These are phyloP conservation scores for Coccomyxa sp. DNA, from an alignment of 139 green algal species.

Conservation along the genomic window DNA sequence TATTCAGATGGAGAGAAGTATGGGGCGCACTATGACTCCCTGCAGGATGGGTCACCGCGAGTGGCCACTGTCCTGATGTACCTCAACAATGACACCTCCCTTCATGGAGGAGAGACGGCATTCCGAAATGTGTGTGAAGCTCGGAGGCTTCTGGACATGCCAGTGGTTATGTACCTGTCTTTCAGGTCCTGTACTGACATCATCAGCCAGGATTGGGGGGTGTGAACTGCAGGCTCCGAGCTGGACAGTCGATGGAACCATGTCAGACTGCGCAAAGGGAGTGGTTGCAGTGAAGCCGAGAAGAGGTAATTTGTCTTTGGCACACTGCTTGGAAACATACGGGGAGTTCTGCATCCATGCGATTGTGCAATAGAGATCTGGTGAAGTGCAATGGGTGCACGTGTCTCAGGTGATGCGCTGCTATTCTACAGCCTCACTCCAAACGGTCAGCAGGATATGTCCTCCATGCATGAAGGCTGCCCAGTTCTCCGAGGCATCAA, in stretches of 20 bases:
- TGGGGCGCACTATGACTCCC: slow-evolving; percentile 67
- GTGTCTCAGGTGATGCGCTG: slow-evolving; percentile 17
- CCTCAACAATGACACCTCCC: slow-evolving; percentile 15
- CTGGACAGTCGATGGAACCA: slow-evolving; percentile 6
- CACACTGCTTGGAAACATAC: neutral
- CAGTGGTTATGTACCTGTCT: neutral
- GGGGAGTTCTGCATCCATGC: neutral
- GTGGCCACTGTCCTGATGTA: slow-evolving; percentile 66
- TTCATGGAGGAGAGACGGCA: slow-evolving; percentile 57
- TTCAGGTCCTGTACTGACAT: neutral
- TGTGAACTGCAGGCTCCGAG: neutral
- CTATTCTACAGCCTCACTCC: slow-evolving; percentile 32
- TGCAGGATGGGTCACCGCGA: slow-evolving; percentile 19
- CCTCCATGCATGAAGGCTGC: slow-evolving; percentile 29
- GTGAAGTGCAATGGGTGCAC: neutral
- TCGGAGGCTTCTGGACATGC: neutral
- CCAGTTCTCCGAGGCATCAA: slow-evolving; percentile 29
- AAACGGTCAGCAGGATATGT: slow-evolving; percentile 26
- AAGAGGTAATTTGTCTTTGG: neutral
- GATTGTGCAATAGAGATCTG: neutral
- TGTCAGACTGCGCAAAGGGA: slow-evolving; percentile 49
- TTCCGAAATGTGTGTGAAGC: slow-evolving; percentile 31
- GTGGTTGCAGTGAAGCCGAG: slow-evolving; percentile 47
- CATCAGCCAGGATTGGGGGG: neutral
- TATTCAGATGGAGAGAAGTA: slow-evolving; percentile 85